phyloP scores from a whole-genome alignment of 73 alveolate genomes.

The Paramecium caudatum region DNA sequence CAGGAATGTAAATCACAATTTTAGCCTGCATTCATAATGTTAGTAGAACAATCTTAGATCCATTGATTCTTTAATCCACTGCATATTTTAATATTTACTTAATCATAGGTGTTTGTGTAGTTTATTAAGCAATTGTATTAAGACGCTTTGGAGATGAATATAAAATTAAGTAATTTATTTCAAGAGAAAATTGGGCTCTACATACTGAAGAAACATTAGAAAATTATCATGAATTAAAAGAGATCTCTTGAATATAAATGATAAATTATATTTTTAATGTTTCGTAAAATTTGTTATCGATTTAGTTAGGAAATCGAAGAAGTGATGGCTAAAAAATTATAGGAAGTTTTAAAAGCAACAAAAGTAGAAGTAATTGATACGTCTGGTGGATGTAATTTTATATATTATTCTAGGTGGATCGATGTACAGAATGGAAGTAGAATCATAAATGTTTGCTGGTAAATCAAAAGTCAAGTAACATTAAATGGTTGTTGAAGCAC shows the following conservation, averaged over 20 bases:
- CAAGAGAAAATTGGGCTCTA: constrained; percentile 53
- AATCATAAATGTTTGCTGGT: neutral
- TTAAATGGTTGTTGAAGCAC: constrained; percentile 23
- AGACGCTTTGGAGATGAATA: constrained; percentile 8
- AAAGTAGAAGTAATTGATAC: constrained; percentile 17
- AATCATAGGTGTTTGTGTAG: neutral
- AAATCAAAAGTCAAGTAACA: constrained; percentile 51
- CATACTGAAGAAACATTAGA: constrained; percentile 8
- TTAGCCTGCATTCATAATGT: neutral
- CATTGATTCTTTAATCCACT: constrained; percentile 6
- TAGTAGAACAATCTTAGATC: constrained; percentile 44
- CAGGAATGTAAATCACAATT: constrained; percentile 46
- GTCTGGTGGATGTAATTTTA: constrained; percentile 50
- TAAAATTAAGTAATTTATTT: constrained; percentile 1
- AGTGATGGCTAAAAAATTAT: neutral
- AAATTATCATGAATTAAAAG: constrained; percentile 23
- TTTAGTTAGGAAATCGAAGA: constrained; percentile 1
- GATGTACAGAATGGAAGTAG: constrained; percentile 15
- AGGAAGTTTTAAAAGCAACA: neutral
- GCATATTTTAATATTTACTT: neutral
- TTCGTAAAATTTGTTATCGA: constrained; percentile 1
- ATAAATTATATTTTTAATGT: neutral
- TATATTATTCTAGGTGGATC: neutral
- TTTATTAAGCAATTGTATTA: neutral
- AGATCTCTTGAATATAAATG: neutral